phyloP scores from a whole-genome alignment of 2,329 filamentous ascomycete species.

The Parasarocladium wereldwijsianum region DNA sequence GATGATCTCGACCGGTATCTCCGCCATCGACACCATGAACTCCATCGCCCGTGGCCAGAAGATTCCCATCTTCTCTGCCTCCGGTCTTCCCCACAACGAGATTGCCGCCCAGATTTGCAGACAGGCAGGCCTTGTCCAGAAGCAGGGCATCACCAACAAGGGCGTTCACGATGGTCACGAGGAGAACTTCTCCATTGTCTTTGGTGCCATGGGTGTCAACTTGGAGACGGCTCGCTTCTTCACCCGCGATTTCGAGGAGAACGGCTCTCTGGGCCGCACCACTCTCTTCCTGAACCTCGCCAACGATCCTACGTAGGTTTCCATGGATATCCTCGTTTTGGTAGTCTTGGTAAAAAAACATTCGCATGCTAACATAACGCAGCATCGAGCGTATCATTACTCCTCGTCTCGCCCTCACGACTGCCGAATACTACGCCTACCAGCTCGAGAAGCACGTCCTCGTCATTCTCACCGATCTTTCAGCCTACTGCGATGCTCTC shows the following conservation, averaged over 20 bases:
- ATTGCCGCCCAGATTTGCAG: constrained; percentile 98
- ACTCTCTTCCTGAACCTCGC: constrained; percentile 98
- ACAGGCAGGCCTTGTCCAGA: constrained; percentile 82
- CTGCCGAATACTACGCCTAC: constrained; percentile 99
- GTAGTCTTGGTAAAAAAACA: background rate
- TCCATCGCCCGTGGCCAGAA: constrained; percentile 97
- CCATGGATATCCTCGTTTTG: constrained; percentile 1
- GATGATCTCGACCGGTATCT: constrained; percentile 99
- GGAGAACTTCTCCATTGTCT: constrained; percentile 99
- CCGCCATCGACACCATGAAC: constrained; percentile 97
- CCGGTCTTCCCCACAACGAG: constrained; percentile 98
- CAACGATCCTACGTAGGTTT: constrained; percentile 89
- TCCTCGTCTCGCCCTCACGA: constrained; percentile 91
- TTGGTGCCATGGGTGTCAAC: constrained; percentile 99
- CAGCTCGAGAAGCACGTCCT: constrained; percentile 99
- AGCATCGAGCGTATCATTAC: constrained; percentile 99
- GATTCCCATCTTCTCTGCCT: constrained; percentile 97
- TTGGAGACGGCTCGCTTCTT: constrained; percentile 98
- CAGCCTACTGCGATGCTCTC: constrained; percentile 95
- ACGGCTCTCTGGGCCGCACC: constrained; percentile 92
- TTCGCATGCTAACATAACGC: constrained; percentile 2
- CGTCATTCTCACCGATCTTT: constrained; percentile 95
- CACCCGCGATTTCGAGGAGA: constrained; percentile 96
- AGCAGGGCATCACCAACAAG: constrained; percentile 70
- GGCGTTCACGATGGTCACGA: constrained; percentile 92